phyloP scores from a whole-genome alignment of 2,329 filamentous ascomycete genomes.

The Aspergillus fructus region DNA sequence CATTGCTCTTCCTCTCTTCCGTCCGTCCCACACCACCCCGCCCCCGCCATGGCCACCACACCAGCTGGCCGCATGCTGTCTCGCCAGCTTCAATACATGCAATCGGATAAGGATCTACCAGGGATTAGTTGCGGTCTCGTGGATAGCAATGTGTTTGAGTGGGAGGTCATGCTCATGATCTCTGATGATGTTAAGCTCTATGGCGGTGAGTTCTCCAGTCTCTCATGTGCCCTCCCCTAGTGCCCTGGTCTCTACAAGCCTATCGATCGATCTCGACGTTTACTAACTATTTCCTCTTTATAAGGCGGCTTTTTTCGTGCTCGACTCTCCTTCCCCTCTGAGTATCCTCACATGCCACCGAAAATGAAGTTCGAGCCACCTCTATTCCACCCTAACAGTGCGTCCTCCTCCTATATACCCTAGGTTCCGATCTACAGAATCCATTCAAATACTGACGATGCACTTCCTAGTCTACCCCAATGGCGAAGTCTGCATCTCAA shows the following conservation, averaged over 20 bases:
- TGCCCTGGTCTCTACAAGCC: neutral
- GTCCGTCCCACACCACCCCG: slow-evolving; percentile 1
- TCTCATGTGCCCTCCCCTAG: no score
- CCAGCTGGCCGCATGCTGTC: slow-evolving; percentile 63
- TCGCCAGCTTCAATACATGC: slow-evolving; percentile 92
- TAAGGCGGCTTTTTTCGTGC: slow-evolving; percentile 90
- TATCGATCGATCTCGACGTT: neutral
- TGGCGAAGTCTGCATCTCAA: slow-evolving; percentile 93
- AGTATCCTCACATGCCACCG: slow-evolving; percentile 86
- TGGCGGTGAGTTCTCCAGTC: slow-evolving; percentile 62
- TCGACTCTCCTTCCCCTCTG: slow-evolving; percentile 74
- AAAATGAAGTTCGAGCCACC: slow-evolving; percentile 83
- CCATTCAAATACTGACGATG: neutral
- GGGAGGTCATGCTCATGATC: slow-evolving; percentile 99
- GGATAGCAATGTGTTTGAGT: slow-evolving; percentile 86
- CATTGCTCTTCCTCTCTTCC: neutral
- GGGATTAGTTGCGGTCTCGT: slow-evolving; percentile 92
- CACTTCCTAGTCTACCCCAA: slow-evolving; percentile 67
- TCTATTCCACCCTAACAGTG: slow-evolving; percentile 90
- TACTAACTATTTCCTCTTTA: neutral
- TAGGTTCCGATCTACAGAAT: neutral
- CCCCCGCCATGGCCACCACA: slow-evolving; percentile 42
- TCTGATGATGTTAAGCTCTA: slow-evolving; percentile 92
- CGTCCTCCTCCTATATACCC: slow-evolving; percentile 21
- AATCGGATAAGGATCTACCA: slow-evolving; percentile 83